Percentiles rank a stretch among this genome's conserved stretches.
Conservation (phyloP, 352 stramenopile species). For the Phytophthora colocasiae region DNA sequence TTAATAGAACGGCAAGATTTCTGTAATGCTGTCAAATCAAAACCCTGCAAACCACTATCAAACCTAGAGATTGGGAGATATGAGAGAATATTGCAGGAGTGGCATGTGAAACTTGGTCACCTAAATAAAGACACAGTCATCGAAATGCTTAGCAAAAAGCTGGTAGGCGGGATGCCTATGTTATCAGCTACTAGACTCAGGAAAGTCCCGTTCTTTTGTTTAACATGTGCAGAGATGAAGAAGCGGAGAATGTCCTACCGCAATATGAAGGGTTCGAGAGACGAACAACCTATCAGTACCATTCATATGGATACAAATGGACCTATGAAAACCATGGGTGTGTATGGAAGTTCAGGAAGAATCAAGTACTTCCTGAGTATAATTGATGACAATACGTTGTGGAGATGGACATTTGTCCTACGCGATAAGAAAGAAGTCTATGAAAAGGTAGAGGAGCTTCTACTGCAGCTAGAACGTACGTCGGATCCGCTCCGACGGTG, state of each 20-base stretch:
- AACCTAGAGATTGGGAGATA: too few species aligned
- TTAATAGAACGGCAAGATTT: too few species aligned
- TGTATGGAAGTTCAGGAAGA: conserved; percentile 6
- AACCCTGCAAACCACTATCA: too few species aligned
- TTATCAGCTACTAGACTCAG: not conserved
- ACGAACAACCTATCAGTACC: conserved; percentile 16
- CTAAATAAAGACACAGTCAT: too few species aligned
- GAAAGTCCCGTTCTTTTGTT: conserved; percentile 11
- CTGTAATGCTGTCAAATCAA: too few species aligned
- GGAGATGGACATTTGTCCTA: conserved; percentile 11
- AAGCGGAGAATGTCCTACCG: conserved; percentile 21
- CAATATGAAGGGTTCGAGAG: conserved; percentile 11
- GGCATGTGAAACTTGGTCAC: too few species aligned
- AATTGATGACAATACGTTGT: conserved; percentile 27
- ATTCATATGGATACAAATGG: conserved; percentile 29
- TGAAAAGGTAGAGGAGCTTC: conserved; percentile 12
- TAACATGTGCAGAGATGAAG: conserved; percentile 23
- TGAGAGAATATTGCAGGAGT: too few species aligned
- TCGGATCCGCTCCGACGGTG: conserved; percentile 4
- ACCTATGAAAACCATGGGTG: conserved; percentile 17
- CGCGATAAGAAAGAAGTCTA: conserved; percentile 13
- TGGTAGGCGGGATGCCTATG: conserved; percentile 5
- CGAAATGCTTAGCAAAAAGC: conserved; percentile 7
- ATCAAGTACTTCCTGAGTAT: conserved; percentile 21
- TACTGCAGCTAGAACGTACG: conserved; percentile 10